Conservation (phyloP, 306 rosid genomes). For the Datisca glomerata region DNA sequence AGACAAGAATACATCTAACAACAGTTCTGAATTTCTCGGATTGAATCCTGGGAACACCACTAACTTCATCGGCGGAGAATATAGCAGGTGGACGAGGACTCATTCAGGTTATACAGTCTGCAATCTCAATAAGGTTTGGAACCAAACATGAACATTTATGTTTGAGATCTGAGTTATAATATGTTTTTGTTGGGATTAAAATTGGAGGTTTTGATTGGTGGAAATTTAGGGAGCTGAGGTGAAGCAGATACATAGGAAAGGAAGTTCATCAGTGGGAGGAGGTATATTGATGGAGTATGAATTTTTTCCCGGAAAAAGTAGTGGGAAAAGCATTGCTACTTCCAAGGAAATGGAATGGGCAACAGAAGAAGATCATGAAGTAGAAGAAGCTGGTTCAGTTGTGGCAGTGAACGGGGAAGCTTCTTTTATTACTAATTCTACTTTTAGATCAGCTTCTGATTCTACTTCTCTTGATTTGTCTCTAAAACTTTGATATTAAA, state of each 20-base stretch:
- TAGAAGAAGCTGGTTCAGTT: no score
- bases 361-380: slow-evolving; percentile 20
- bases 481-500: slow-evolving; percentile 62
- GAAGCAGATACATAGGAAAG: slow-evolving; percentile 64
- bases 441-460: slow-evolving; percentile 14
- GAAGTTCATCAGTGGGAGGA: slow-evolving; percentile 17
- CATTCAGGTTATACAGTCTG: neutral
- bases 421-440: slow-evolving; percentile 20
- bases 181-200: slow-evolving; percentile 1
- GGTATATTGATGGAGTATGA: slow-evolving; percentile 64
- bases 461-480: slow-evolving; percentile 61
- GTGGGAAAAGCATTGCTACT: slow-evolving; percentile 28
- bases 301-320: slow-evolving; percentile 48
- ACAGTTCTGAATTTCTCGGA: slow-evolving; percentile 25
- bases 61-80: neutral
- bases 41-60: slow-evolving; percentile 14
- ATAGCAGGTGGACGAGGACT: neutral
- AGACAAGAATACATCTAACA: slow-evolving; percentile 13
- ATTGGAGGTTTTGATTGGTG: neutral
- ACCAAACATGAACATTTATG: no score
- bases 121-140: neutral
- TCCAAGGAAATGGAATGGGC: slow-evolving; percentile 28
- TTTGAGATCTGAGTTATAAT: neutral
- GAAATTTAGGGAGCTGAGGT: slow-evolving; percentile 41
- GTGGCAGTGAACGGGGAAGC: slow-evolving; percentile 29